Evolutionary conservation across 2,329 filamentous ascomycete genomes (phyloP), one percentile per base, ranked within the genome.

Genomic region (Colletotrichum sojae): DNA sequence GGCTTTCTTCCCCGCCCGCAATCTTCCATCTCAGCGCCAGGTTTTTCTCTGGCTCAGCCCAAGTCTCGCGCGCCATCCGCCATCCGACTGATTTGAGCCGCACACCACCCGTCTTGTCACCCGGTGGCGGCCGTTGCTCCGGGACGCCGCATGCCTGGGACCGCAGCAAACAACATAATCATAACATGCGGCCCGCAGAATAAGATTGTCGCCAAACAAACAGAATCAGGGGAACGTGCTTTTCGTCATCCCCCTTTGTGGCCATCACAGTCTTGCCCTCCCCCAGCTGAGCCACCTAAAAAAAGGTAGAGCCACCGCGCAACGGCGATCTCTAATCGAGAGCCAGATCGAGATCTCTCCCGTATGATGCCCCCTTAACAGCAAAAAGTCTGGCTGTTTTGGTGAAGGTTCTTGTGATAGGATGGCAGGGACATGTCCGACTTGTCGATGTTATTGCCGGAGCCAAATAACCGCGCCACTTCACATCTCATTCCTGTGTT

Each of bases 121-220:
- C 46, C 55, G 43, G 62, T 69, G 62, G 66, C 62, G 43, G 66
- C 55, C 56, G 62, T 66, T 69, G 66, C 66, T 56, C 49, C 51
- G 63, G 66, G 39, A 60, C 51, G 62, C 62, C 55, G 55, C 66
- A 69, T 69, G 51, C 62, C 66, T 60, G 56, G 36, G 49, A 36
- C 49, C 36, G 40, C 54, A 45, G 61, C 54, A 68, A 54, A 58
- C 54, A 22, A 54, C 60, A 59, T n/a, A 40, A 58, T 43, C 65
- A 68, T 53, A 68, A 68, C 60, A 68, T 15, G 48, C 27, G 62
- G 66, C 49, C 62, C 55, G 55, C 43, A 66, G 49, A 53, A 27
- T 66, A 60, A 66, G 62, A 66, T 66, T 69, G 55, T 31, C 55
- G 8, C 55, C 66, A 69, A 69, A 69, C 66, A 69, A 66, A 69